A percentile compares a stretch with the other conserved stretches of the same genome.
Evolutionary conservation across 1,139 yeast species (phyloP).

Genomic region (Yamadazyma dendronema): DNA sequence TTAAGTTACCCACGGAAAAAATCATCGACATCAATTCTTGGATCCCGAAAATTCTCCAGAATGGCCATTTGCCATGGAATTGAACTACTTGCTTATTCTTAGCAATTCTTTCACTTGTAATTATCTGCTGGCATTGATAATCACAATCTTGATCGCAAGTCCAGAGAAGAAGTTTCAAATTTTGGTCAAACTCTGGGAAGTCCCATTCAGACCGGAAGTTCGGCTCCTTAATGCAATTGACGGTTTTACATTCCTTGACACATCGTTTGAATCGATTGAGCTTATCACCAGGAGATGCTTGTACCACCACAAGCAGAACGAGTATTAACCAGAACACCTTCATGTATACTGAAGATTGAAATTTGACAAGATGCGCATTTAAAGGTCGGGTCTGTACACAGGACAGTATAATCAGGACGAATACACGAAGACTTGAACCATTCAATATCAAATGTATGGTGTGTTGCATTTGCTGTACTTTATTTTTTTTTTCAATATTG

Average conservation of each 20-base stretch:
- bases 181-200: slow-evolving; percentile 30
- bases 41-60: slow-evolving; percentile 64
- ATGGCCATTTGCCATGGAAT: slow-evolving; percentile 99
- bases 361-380: background rate
- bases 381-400: too few species aligned
- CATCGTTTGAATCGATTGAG: slow-evolving; percentile 70
- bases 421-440: too few species aligned
- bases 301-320: slow-evolving; percentile 2
- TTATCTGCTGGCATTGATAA: slow-evolving; percentile 79
- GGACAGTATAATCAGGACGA: too few species aligned
- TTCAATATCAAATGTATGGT: too few species aligned
- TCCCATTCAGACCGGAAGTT: slow-evolving; percentile 15
- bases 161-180: slow-evolving; percentile 63
- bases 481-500: too few species aligned
- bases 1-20: slow-evolving; percentile 75
- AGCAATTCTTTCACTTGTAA: slow-evolving; percentile 54
- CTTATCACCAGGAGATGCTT: slow-evolving; percentile 77
- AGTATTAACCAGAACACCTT: slow-evolving; percentile 6
- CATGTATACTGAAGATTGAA: slow-evolving; percentile 3
- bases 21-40: slow-evolving; percentile 85
- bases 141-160: slow-evolving; percentile 83
- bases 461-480: too few species aligned
- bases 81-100: slow-evolving; percentile 58
- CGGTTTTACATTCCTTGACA: slow-evolving; percentile 53
- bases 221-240: slow-evolving; percentile 15